Percentiles rank a stretch among this genome's conserved stretches.
Conservation (phyloP, 2,329 filamentous ascomycete species). For the Grosmannia clavigera region DNA sequence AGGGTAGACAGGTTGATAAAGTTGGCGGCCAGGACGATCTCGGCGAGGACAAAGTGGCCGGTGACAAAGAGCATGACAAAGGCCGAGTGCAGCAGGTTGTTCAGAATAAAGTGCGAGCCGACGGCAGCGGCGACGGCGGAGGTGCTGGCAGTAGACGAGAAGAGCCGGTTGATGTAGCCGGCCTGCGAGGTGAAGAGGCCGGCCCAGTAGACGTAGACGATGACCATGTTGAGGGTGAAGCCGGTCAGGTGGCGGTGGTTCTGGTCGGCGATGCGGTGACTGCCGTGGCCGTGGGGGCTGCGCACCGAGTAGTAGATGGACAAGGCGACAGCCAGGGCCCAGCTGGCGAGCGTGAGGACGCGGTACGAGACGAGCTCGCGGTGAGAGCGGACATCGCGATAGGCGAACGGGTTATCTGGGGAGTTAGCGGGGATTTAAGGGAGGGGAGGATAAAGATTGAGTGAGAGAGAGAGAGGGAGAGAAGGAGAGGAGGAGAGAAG, state of each 20-base stretch:
- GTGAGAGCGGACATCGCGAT: slow-evolving; percentile 51
- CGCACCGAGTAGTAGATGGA: slow-evolving; percentile 63
- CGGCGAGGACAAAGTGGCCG: slow-evolving; percentile 60
- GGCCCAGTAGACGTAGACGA: slow-evolving; percentile 65
- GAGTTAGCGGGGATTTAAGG: background rate
- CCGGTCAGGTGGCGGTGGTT: slow-evolving; percentile 55
- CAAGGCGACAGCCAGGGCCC: slow-evolving; percentile 59
- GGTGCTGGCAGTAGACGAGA: slow-evolving; percentile 25
- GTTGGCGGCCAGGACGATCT: slow-evolving; percentile 66
- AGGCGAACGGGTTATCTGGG: slow-evolving; percentile 64
- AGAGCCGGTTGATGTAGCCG: background rate
- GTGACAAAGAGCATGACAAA: slow-evolving; percentile 78
- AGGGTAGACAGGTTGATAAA: slow-evolving; percentile 67
- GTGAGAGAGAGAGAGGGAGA: background rate
- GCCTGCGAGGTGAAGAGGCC: slow-evolving; percentile 10
- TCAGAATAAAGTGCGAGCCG: slow-evolving; percentile 71
- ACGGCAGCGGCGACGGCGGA: slow-evolving; percentile 57
- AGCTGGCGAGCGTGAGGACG: slow-evolving; percentile 59
- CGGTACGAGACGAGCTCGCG: slow-evolving; percentile 60
- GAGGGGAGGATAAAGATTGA: background rate
- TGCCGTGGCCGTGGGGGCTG: slow-evolving; percentile 47
- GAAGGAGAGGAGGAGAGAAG: background rate
- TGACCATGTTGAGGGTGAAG: slow-evolving; percentile 59
- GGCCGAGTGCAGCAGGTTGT: slow-evolving; percentile 71
- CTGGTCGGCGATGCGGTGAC: slow-evolving; percentile 60